phyloP scores from a whole-genome alignment of 1,139 yeast species.

The Candida labiduridarum region DNA sequence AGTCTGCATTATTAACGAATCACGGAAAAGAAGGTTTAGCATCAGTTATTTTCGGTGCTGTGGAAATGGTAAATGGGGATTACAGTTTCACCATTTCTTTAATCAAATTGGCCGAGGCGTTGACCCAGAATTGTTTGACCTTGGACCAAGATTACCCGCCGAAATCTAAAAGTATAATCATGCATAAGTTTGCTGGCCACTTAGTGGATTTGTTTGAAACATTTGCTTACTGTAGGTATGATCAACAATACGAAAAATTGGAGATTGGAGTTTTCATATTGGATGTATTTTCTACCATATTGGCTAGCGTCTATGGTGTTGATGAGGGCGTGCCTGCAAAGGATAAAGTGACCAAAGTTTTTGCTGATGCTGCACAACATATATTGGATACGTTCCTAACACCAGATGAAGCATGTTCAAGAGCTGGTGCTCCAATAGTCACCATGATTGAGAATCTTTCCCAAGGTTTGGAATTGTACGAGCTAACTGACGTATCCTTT shows the following conservation, averaged over 20 bases:
- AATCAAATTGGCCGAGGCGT: constrained; percentile 53
- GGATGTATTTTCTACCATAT: constrained; percentile 55
- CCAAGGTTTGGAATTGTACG: constrained; percentile 36
- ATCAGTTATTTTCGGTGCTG: constrained; percentile 64
- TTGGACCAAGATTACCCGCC: constrained; percentile 37
- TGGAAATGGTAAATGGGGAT: constrained; percentile 71
- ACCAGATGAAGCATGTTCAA: constrained; percentile 47
- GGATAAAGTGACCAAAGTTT: constrained; percentile 49
- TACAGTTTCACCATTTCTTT: constrained; percentile 65
- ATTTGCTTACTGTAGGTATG: constrained; percentile 70
- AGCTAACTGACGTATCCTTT: constrained; percentile 45
- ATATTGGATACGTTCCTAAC: constrained; percentile 61
- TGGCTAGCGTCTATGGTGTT: constrained; percentile 60
- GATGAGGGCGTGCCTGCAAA: constrained; percentile 44
- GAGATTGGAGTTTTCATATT: constrained; percentile 63
- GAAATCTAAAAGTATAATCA: constrained; percentile 54
- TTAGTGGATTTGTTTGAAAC: constrained; percentile 72
- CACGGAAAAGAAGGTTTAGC: constrained; percentile 74
- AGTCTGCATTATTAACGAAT: constrained; percentile 64
- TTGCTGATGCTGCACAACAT: constrained; percentile 51
- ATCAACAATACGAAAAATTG: constrained; percentile 55
- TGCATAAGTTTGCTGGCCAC: constrained; percentile 59
- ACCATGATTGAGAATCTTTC: constrained; percentile 53
- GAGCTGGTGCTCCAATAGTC: constrained; percentile 62
- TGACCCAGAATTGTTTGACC: constrained; percentile 57